Conservation (phyloP, 495 filamentous ascomycete genomes). For the Talaromyces liani region DNA sequence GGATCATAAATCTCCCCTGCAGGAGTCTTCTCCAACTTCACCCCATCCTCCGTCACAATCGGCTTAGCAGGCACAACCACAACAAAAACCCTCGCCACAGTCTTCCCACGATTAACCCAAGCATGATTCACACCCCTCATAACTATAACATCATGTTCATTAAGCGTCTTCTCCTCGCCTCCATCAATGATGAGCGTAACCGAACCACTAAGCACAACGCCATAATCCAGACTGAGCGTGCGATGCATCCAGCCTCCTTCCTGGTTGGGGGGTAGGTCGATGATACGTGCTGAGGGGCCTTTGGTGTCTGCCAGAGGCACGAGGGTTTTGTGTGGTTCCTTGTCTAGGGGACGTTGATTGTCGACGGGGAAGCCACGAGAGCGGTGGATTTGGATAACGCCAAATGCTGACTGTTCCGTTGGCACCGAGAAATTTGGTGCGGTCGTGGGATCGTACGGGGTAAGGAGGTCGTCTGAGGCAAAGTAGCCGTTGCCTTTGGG, state of each 20-base stretch:
- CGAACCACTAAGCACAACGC: slow-evolving; percentile 16
- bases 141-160: slow-evolving; percentile 21
- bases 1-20: slow-evolving; percentile 19
- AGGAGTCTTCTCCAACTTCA: slow-evolving; percentile 16
- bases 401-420: slow-evolving; percentile 15
- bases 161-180: slow-evolving; percentile 16
- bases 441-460: slow-evolving; percentile 19
- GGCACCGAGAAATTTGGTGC: slow-evolving; percentile 16
- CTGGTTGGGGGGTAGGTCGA: slow-evolving; percentile 15
- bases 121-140: slow-evolving; percentile 20
- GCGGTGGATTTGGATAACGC: slow-evolving; percentile 20
- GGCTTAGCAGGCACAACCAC: slow-evolving; percentile 18
- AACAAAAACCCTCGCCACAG: slow-evolving; percentile 16
- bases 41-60: slow-evolving; percentile 15
- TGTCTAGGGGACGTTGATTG: slow-evolving; percentile 15
- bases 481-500: slow-evolving; percentile 18
- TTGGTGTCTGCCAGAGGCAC: slow-evolving; percentile 23
- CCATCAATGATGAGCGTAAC: slow-evolving; percentile 18
- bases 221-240: slow-evolving; percentile 20
- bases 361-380: slow-evolving; percentile 19
- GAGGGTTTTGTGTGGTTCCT: slow-evolving; percentile 15
- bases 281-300: slow-evolving; percentile 19
- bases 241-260: slow-evolving; percentile 22
- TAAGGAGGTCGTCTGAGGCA: slow-evolving; percentile 16
- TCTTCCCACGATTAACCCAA: slow-evolving; percentile 20